Evolutionary conservation across 495 filamentous ascomycete species (phyloP).

Genomic region (Hypoxylon fragiforme): DNA sequence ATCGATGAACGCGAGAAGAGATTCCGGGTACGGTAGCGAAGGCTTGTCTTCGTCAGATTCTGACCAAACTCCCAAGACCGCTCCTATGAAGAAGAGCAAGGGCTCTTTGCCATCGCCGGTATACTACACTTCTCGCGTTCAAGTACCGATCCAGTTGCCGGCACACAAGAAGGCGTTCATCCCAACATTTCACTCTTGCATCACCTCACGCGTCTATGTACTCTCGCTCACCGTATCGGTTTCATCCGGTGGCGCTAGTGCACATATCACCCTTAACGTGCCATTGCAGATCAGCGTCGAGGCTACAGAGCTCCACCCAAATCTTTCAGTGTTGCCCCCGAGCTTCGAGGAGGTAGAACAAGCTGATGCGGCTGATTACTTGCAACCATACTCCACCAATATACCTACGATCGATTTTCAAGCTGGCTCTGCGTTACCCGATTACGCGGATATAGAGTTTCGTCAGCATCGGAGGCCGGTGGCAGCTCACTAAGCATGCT

Average conservation of each 20-base stretch:
- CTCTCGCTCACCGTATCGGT: slow-evolving; percentile 69
- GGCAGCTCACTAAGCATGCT: slow-evolving; percentile 13
- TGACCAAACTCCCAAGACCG: slow-evolving; percentile 6
- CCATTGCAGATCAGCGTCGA: slow-evolving; percentile 74
- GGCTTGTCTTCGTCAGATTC: slow-evolving; percentile 22
- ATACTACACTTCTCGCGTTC: slow-evolving; percentile 64
- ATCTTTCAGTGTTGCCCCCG: slow-evolving; percentile 31
- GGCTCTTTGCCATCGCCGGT: slow-evolving; percentile 34
- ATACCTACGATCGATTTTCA: slow-evolving; percentile 34
- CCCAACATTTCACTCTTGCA: slow-evolving; percentile 88
- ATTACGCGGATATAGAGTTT: slow-evolving; percentile 35
- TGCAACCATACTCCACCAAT: slow-evolving; percentile 50
- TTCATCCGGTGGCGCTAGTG: slow-evolving; percentile 57
- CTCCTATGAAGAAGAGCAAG: slow-evolving; percentile 8
- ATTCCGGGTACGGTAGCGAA: slow-evolving; percentile 58
- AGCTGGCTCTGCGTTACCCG: slow-evolving; percentile 35
- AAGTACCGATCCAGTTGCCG: slow-evolving; percentile 77
- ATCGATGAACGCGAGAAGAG: slow-evolving; percentile 51
- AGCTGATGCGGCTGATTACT: slow-evolving; percentile 49
- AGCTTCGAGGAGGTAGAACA: slow-evolving; percentile 43
- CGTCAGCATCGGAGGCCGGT: slow-evolving; percentile 13
- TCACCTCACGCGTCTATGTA: slow-evolving; percentile 76
- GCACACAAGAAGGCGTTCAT: slow-evolving; percentile 67
- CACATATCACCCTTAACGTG: slow-evolving; percentile 65
- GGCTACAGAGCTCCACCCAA: slow-evolving; percentile 9